phyloP scores from a whole-genome alignment of 306 rosid genomes.

The Acacia acuminata region DNA sequence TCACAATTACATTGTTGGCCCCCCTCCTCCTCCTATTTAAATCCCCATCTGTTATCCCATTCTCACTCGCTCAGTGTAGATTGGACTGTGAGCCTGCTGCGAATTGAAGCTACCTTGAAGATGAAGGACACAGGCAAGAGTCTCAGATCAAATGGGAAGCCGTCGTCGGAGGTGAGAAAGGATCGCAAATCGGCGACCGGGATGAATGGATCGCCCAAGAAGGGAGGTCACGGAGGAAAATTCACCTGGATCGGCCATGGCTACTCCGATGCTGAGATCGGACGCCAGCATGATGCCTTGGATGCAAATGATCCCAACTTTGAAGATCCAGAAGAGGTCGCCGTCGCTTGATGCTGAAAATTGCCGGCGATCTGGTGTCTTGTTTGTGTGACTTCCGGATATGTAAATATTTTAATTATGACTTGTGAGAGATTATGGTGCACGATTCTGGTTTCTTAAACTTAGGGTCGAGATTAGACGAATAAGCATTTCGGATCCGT shows the following conservation, averaged over 20 bases:
- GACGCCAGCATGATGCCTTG: constrained; percentile 35
- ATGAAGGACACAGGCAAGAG: constrained; percentile 75
- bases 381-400: constrained; percentile 5
- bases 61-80: background rate
- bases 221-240: constrained; percentile 92
- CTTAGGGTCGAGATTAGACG: background rate
- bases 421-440: background rate
- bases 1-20: constrained; percentile 26
- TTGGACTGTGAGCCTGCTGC: background rate
- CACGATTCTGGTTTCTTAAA: background rate
- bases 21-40: background rate
- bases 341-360: constrained; percentile 33
- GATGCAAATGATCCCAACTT: constrained; percentile 82
- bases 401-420: constrained; percentile 20
- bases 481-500: background rate
- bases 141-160: constrained; percentile 49
- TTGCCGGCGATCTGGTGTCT: background rate
- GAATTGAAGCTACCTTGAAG: background rate
- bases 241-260: constrained; percentile 84
- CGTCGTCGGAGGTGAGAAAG: constrained; percentile 48
- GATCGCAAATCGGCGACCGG: constrained; percentile 85
- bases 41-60: fast-evolving
- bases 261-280: constrained; percentile 55
- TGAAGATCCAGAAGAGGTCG: constrained; percentile 64
- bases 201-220: constrained; percentile 88